Conservation (phyloP, 257 asterid species). For the Leonotis leonurus region DNA sequence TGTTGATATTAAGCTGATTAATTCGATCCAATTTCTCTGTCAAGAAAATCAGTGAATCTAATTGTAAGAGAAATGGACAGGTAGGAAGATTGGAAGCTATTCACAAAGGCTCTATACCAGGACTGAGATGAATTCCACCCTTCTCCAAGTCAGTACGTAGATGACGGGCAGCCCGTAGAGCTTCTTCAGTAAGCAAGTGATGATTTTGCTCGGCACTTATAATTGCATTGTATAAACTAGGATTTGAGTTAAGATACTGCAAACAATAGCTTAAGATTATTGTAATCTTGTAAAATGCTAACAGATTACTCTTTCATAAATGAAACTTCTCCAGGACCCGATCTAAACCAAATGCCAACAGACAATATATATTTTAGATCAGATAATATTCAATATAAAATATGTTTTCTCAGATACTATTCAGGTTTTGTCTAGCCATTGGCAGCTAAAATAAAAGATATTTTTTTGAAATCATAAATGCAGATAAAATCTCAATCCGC, state of each 20-base stretch:
- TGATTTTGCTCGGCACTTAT: constrained; percentile 65
- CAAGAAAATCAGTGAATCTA: constrained; percentile 22
- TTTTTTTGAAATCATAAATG: not conserved
- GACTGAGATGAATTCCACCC: constrained; percentile 90
- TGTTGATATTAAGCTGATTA: constrained; percentile 56
- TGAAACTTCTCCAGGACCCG: not conserved
- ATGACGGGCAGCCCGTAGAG: constrained; percentile 61
- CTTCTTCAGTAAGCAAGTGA: constrained; percentile 74
- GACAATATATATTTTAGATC: not conserved
- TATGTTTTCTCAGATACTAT: not conserved
- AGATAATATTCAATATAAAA: not conserved
- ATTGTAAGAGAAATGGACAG: not conserved
- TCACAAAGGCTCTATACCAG: constrained; percentile 43
- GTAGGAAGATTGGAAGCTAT: not conserved
- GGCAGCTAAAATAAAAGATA: not conserved
- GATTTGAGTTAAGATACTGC: constrained; percentile 82
- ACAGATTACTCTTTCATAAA: not conserved
- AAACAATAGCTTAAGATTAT: constrained; percentile 15
- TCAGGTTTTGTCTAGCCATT: constrained; percentile 1
- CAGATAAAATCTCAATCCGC: not conserved
- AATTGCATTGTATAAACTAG: constrained; percentile 65
- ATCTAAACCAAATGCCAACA: not conserved
- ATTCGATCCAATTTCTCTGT: constrained; percentile 71
- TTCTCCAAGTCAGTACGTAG: constrained; percentile 79
- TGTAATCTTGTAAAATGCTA: not conserved